A percentile compares a stretch with the other conserved stretches of the same genome.
Conservation (phyloP, 2,329 filamentous ascomycete genomes). For the Domatiomyces catenatus region DNA sequence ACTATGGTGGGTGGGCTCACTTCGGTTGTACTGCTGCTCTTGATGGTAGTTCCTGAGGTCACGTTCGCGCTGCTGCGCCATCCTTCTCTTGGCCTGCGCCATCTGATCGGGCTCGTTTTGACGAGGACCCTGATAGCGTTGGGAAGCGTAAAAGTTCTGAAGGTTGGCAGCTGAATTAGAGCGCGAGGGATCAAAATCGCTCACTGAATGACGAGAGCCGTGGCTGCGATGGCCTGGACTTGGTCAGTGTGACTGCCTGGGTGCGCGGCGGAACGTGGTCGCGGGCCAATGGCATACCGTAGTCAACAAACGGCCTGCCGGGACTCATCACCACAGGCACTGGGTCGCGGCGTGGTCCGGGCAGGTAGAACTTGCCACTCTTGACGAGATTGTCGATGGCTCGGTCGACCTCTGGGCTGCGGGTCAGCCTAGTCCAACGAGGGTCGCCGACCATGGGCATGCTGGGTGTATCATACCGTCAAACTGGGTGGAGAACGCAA, state of each 20-base stretch:
- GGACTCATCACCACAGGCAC: conserved; percentile 48
- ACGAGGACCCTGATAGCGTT: conserved; percentile 67
- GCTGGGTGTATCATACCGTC: conserved; percentile 46
- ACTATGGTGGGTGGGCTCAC: conserved; percentile 33
- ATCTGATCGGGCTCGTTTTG: conserved; percentile 93
- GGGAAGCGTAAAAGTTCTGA: conserved; percentile 85
- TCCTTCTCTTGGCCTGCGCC: conserved; percentile 97
- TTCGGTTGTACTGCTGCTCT: conserved; percentile 99
- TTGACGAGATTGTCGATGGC: conserved; percentile 92
- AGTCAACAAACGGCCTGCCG: conserved; percentile 37
- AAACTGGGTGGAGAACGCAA: conserved; percentile 73
- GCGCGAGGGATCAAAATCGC: conserved; percentile 66
- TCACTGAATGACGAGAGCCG: conserved; percentile 60
- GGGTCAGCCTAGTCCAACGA: conserved; percentile 17
- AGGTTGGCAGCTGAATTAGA: conserved; percentile 62
- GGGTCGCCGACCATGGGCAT: neutral
- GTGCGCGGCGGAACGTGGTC: conserved; percentile 8
- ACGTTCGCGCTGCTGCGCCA: conserved; percentile 96
- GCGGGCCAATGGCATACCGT: conserved; percentile 36
- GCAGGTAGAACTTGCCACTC: conserved; percentile 74
- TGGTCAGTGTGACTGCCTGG: conserved; percentile 13
- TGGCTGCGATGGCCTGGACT: conserved; percentile 54
- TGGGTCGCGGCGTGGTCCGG: conserved; percentile 61
- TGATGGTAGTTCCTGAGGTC: conserved; percentile 99
- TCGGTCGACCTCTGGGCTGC: conserved; percentile 68